Evolutionary conservation across 139 green algal genomes (phyloP).

Genomic region (Chlamydomonas sp.): DNA sequence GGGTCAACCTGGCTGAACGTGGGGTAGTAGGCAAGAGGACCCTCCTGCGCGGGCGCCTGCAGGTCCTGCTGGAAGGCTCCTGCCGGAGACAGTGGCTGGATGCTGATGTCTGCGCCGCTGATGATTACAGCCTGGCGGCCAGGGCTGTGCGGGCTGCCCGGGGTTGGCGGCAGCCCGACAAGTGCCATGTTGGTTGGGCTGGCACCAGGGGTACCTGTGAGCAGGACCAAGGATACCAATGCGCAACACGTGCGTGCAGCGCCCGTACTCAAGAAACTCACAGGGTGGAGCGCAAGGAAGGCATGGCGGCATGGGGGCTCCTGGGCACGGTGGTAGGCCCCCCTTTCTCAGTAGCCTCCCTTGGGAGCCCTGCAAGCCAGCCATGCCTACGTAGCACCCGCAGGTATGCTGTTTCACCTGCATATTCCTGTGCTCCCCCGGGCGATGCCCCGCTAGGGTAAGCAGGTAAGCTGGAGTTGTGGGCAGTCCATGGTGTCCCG

Average conservation of each 20-base stretch:
- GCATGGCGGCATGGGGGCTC: too few relatives aligned
- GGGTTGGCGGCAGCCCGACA: too few relatives aligned
- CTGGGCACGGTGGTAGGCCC: too few relatives aligned
- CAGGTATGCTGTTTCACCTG: neutral
- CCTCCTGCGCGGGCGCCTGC: conserved; percentile 39
- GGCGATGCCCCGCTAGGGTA: conserved; percentile 3
- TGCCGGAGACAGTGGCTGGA: neutral
- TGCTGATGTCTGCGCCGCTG: neutral
- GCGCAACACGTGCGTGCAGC: too few relatives aligned
- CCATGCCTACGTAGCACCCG: too few relatives aligned
- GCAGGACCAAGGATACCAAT: neutral
- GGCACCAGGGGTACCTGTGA: conserved; percentile 4
- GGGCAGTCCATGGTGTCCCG: conserved; percentile 23
- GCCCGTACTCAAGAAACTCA: too few relatives aligned
- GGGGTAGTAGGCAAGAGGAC: conserved; percentile 47
- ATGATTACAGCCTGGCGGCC: conserved; percentile 9
- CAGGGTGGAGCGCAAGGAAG: too few relatives aligned
- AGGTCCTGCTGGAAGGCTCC: conserved; percentile 1
- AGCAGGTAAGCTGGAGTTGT: conserved; percentile 3
- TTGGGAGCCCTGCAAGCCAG: too few relatives aligned
- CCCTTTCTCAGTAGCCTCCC: too few relatives aligned
- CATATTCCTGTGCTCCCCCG: neutral
- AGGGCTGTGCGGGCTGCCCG: neutral
- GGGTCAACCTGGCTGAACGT: conserved; percentile 35
- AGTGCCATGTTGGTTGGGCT: neutral